Evolutionary conservation across 2,329 filamentous ascomycete genomes (phyloP), one percentile per base, ranked within the genome.

Genomic region (Tolypocladium pustulatum): DNA sequence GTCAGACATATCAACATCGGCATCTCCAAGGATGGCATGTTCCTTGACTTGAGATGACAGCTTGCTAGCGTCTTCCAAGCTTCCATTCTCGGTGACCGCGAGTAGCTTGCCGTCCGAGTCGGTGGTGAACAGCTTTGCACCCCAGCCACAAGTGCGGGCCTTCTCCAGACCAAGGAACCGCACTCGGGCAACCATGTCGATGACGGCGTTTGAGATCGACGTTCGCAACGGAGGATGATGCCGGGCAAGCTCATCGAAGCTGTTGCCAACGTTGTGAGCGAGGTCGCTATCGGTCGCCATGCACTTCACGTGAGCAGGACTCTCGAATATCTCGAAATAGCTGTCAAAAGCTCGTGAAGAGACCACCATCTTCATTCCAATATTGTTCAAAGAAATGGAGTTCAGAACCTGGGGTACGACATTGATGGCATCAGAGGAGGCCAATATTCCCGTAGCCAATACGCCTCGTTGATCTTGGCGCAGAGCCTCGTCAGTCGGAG

Each of bases 301-400:
- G 62, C 87, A 88, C 65, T 89, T 90, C 59, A 99, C 85, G 72
- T 99, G 95, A 20, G 85, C 82, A 2, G 91, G 86, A 64, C 91
- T 97, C 72, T 97, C 90, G 64, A 99, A 99, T n/a, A 97, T 91
- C 69, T 97, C 90, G 63, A 99, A 88, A 70, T 92, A 97, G 65
- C 85, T 89, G 59, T 92, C 87, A 52, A 99, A 80, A 1, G 91
- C 92, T 59, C 85, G 81, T 0, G 92, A 97, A 0, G 85, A 82
- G 59, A 91, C 86, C 66, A 99, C 95, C 69, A 97, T 81, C 66
- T 89, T 88, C 79, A 97, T 88, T 10, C 94, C 94, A 34, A 84
- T 80, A 62, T 90, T 88, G 65, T 97, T 97, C 58, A 99, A 76
- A 65, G 90, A 99, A 57, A 99, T 96, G 6, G 94, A 92, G 61